phyloP scores from a whole-genome alignment of 1,139 yeast species.

The Nadsonia commutata region DNA sequence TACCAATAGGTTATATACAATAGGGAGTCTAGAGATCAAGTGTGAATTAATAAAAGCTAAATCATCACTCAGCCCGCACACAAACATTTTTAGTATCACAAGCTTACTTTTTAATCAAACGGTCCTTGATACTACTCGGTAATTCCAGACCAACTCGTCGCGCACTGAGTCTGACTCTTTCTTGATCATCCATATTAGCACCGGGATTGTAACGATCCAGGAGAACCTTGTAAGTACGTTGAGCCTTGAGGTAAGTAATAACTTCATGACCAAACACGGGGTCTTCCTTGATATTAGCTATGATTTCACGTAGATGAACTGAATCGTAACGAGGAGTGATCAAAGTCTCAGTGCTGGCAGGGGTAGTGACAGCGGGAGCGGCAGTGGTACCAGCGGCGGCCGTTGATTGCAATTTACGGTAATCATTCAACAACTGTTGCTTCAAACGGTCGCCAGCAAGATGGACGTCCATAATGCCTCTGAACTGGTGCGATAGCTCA shows the following conservation, averaged over 20 bases:
- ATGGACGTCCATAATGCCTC: constrained; percentile 17
- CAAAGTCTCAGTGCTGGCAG: constrained; percentile 2
- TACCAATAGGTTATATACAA: no score
- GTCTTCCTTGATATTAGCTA: constrained; percentile 7
- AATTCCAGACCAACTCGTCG: constrained; percentile 67
- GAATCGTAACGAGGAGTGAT: constrained; percentile 16
- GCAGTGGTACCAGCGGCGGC: constrained; percentile 6
- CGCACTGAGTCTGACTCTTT: constrained; percentile 67
- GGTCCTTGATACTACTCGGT: constrained; percentile 24
- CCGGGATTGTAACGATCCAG: constrained; percentile 84
- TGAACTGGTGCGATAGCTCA: constrained; percentile 20
- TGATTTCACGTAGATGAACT: constrained; percentile 11
- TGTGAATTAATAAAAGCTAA: no score
- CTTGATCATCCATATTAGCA: constrained; percentile 58
- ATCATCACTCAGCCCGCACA: no score
- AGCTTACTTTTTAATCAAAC: neutral
- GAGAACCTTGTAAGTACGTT: constrained; percentile 62
- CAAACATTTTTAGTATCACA: no score
- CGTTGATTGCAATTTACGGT: no score
- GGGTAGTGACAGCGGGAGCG: constrained; percentile 4
- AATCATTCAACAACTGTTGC: constrained; percentile 14
- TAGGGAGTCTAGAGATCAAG: no score
- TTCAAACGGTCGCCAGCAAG: constrained; percentile 13
- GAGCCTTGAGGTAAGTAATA: constrained; percentile 46
- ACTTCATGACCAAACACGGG: constrained; percentile 30